These are phyloP conservation scores for Aspergillus ellipticus DNA, from an alignment of 495 filamentous ascomycete species.

Conservation along the genomic window DNA sequence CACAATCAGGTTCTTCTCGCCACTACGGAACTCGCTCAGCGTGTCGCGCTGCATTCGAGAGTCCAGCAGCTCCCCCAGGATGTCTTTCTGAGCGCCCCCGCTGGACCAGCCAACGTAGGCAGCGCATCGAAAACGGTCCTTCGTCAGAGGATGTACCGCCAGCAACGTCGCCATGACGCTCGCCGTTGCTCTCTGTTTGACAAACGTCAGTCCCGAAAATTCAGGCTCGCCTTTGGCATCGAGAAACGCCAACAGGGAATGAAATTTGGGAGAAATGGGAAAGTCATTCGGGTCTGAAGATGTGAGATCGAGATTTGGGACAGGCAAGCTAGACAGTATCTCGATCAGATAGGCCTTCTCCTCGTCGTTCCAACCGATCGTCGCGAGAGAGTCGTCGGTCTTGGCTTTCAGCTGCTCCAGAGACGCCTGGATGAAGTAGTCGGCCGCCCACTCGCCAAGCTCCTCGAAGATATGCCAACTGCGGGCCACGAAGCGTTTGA, in stretches of 20 bases:
- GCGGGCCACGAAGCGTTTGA: slow-evolving; percentile 52
- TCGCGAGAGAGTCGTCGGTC: slow-evolving; percentile 24
- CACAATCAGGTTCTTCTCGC: slow-evolving; percentile 72
- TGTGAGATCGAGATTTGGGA: slow-evolving; percentile 21
- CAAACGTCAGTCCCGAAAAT: slow-evolving; percentile 76
- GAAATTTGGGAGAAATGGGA: slow-evolving; percentile 50
- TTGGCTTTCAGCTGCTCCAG: slow-evolving; percentile 44
- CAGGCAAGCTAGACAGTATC: slow-evolving; percentile 44
- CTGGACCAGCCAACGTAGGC: slow-evolving; percentile 70
- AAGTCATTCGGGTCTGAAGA: slow-evolving; percentile 18
- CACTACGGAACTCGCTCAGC: slow-evolving; percentile 64
- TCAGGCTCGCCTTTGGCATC: slow-evolving; percentile 34
- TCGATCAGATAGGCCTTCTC: slow-evolving; percentile 61
- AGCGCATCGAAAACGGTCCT: slow-evolving; percentile 53
- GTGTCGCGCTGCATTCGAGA: slow-evolving; percentile 52
- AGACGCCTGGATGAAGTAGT: slow-evolving; percentile 64
- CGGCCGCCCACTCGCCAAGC: slow-evolving; percentile 70
- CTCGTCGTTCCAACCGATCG: slow-evolving; percentile 39
- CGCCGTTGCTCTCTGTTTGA: slow-evolving; percentile 66
- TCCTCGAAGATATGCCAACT: slow-evolving; percentile 49
- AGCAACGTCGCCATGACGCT: slow-evolving; percentile 64
- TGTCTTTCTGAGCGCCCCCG: slow-evolving; percentile 39
- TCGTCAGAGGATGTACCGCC: slow-evolving; percentile 54
- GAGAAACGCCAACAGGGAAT: slow-evolving; percentile 53
- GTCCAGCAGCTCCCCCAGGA: slow-evolving; percentile 59